These are phyloP conservation scores for Furcasterigmium sp. DNA, from an alignment of 2,329 filamentous ascomycete genomes.

Conservation along the genomic window DNA sequence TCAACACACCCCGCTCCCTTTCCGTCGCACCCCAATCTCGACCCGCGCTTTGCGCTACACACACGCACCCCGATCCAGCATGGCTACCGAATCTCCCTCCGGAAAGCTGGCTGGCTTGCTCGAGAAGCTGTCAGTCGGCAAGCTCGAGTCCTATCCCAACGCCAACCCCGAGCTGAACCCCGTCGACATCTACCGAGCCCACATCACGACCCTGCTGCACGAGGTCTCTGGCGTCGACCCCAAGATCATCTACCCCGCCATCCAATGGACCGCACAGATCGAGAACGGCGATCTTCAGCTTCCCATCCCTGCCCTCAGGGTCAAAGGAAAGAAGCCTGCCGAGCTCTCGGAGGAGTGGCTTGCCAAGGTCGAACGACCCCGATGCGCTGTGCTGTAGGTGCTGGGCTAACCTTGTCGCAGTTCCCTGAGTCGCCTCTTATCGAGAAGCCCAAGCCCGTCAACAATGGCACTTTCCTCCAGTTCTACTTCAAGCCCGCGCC, in stretches of 20 bases:
- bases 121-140: constrained; percentile 26
- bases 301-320: constrained; percentile 71
- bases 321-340: constrained; percentile 65
- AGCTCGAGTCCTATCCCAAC: constrained; percentile 41
- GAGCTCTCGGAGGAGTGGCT: constrained; percentile 59
- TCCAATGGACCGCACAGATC: constrained; percentile 73
- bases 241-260: constrained; percentile 65
- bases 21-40: not conserved
- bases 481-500: constrained; percentile 75
- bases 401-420: constrained; percentile 28
- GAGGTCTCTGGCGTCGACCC: constrained; percentile 66
- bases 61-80: constrained; percentile 9
- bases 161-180: constrained; percentile 67
- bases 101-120: constrained; percentile 27
- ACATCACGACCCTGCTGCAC: constrained; percentile 65
- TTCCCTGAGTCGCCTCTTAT: constrained; percentile 73
- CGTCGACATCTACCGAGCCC: constrained; percentile 72
- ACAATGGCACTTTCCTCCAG: constrained; percentile 60
- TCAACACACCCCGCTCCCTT: constrained; percentile 2
- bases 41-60: not conserved
- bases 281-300: constrained; percentile 81
- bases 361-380: constrained; percentile 41
- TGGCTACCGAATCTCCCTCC: constrained; percentile 17
- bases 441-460: constrained; percentile 58
- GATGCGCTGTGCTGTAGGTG: no score